phyloP scores from a whole-genome alignment of 441 rosid species.

The Hura crepitans region DNA sequence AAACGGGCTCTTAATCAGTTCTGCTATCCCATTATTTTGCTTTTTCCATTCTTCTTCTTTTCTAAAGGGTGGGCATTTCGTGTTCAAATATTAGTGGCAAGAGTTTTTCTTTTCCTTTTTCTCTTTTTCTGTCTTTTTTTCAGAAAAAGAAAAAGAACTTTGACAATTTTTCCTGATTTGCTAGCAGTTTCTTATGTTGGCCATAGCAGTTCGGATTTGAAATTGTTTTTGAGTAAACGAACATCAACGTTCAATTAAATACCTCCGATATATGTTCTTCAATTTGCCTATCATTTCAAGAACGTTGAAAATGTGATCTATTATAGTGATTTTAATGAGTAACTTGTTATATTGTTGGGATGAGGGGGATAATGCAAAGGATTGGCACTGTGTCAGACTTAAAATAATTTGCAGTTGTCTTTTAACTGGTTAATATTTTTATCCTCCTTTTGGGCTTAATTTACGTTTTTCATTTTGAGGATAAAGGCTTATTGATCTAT shows the following conservation, averaged over 20 bases:
- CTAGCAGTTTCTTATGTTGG: neutral
- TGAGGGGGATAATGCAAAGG: neutral
- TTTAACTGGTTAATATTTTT: neutral
- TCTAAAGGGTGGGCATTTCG: neutral
- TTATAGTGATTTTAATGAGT: neutral
- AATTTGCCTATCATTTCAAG: neutral
- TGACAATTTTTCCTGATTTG: neutral
- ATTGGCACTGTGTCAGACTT: neutral
- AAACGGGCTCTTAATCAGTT: too few relatives aligned
- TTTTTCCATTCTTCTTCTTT: neutral
- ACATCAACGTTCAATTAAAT: neutral
- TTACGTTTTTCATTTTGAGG: neutral
- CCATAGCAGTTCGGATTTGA: neutral
- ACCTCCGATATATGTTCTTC: neutral
- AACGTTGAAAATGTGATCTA: neutral
- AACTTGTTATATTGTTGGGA: neutral
- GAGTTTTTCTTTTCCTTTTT: neutral
- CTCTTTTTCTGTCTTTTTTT: neutral
- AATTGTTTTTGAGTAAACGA: neutral
- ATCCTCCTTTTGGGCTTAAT: neutral
- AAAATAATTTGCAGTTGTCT: neutral
- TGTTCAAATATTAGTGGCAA: neutral
- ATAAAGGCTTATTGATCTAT: neutral
- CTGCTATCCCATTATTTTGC: too few relatives aligned
- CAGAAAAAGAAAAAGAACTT: neutral